These are phyloP conservation scores for Candida insectorum DNA, from an alignment of 805 yeast genomes.

Conservation along the genomic window DNA sequence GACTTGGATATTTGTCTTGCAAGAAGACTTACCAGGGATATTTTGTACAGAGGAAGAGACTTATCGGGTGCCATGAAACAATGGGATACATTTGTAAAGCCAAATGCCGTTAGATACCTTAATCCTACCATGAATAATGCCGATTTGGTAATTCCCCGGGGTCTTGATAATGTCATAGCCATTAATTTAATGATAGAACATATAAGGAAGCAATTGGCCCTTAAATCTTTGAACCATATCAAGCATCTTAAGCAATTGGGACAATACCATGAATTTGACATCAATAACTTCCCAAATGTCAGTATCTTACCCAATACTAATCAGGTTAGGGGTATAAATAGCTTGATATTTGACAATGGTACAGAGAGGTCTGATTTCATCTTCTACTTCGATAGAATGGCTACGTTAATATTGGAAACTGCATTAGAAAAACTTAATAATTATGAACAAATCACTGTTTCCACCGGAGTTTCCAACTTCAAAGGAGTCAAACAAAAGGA, in stretches of 20 bases:
- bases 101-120: constrained; percentile 76
- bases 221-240: constrained; percentile 68
- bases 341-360: constrained; percentile 56
- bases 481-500: constrained; percentile 45
- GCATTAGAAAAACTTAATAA: constrained; percentile 58
- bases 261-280: constrained; percentile 28
- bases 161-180: constrained; percentile 78
- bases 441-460: constrained; percentile 31
- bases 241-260: constrained; percentile 60
- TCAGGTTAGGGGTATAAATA: constrained; percentile 69
- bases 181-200: constrained; percentile 77
- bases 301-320: constrained; percentile 47
- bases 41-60: constrained; percentile 81
- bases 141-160: constrained; percentile 87
- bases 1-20: constrained; percentile 91
- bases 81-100: constrained; percentile 90
- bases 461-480: constrained; percentile 18
- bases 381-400: constrained; percentile 82
- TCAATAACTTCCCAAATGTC: constrained; percentile 26
- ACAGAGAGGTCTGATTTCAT: constrained; percentile 74
- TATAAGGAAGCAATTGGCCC: constrained; percentile 63
- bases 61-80: constrained; percentile 77
- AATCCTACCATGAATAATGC: constrained; percentile 76
- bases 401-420: constrained; percentile 62
- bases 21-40: constrained; percentile 83